Percentiles rank a stretch among this genome's conserved stretches.
These are phyloP conservation scores for Coemansia sp. DNA, from an alignment of 192 early-diverging fungal species.

Conservation along the genomic window DNA sequence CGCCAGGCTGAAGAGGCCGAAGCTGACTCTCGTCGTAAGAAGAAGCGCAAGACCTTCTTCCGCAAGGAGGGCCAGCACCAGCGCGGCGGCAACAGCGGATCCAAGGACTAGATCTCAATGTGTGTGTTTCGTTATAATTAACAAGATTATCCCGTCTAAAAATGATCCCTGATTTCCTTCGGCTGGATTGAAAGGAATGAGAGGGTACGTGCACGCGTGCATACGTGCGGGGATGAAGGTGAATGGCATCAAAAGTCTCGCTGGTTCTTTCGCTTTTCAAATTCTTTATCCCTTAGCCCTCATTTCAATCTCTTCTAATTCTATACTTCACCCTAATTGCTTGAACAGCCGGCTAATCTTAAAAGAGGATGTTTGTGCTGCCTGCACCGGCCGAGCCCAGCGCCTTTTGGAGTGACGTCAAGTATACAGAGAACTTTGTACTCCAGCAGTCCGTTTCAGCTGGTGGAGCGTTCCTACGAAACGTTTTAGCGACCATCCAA, in stretches of 20 bases:
- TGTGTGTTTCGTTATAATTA: not conserved
- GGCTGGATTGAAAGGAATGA: not conserved
- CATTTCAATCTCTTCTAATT: not conserved
- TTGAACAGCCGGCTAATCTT: not conserved
- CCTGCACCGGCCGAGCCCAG: constrained; percentile 57
- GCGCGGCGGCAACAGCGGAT: constrained; percentile 4
- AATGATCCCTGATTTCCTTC: not conserved
- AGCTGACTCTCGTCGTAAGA: constrained; percentile 63
- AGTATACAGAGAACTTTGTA: constrained; percentile 64
- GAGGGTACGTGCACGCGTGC: not conserved
- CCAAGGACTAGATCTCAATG: constrained; percentile 6
- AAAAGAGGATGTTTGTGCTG: constrained; percentile 51
- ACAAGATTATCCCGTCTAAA: too few relatives aligned
- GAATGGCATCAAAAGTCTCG: not conserved
- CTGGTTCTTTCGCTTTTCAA: not conserved
- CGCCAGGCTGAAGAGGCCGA: constrained; percentile 52
- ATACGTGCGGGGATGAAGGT: not conserved
- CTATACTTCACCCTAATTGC: not conserved
- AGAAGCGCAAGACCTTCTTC: constrained; percentile 73
- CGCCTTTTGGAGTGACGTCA: constrained; percentile 70
- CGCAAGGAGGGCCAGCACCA: constrained; percentile 62
- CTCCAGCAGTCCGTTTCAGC: constrained; percentile 68
- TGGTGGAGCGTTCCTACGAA: constrained; percentile 62
- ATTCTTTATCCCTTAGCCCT: not conserved
- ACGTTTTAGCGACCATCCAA: constrained; percentile 86